A percentile compares a stretch with the other conserved stretches of the same genome.
Evolutionary conservation across 306 rosid species (phyloP).

Genomic region (Cucurbita maxima): DNA sequence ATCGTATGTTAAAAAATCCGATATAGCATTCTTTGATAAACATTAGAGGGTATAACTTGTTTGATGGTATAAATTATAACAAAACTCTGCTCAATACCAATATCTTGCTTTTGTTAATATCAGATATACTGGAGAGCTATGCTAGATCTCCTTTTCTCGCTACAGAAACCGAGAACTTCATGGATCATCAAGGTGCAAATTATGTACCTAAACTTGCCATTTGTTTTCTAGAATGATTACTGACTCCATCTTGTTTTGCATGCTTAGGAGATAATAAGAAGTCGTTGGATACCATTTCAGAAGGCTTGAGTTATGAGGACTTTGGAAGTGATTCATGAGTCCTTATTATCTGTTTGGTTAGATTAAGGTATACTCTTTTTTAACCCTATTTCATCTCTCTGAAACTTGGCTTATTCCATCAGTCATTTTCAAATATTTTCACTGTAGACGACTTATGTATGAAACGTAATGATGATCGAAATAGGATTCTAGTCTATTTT

Average conservation of each 20-base stretch:
- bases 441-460: no score
- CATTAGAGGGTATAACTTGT: background rate
- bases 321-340: conserved; percentile 63
- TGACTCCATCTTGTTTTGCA: conserved; percentile 10
- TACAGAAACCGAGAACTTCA: conserved; percentile 43
- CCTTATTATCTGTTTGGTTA: background rate
- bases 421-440: background rate
- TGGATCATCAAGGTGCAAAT: conserved; percentile 49
- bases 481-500: background rate
- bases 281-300: conserved; percentile 53
- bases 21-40: background rate
- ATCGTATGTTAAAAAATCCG: background rate
- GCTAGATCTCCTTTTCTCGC: conserved; percentile 61
- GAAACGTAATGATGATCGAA: background rate
- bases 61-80: background rate
- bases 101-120: background rate
- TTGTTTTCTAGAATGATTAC: conserved; percentile 3
- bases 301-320: conserved; percentile 82
- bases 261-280: conserved; percentile 22
- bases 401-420: background rate
- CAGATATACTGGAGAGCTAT: conserved; percentile 78
- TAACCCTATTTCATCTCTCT: background rate
- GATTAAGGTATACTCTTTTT: background rate
- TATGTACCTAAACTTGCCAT: background rate
- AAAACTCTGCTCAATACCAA: background rate